Evolutionary conservation across 169 alveolate species (phyloP).

Genomic region (Plasmodium ovale): DNA sequence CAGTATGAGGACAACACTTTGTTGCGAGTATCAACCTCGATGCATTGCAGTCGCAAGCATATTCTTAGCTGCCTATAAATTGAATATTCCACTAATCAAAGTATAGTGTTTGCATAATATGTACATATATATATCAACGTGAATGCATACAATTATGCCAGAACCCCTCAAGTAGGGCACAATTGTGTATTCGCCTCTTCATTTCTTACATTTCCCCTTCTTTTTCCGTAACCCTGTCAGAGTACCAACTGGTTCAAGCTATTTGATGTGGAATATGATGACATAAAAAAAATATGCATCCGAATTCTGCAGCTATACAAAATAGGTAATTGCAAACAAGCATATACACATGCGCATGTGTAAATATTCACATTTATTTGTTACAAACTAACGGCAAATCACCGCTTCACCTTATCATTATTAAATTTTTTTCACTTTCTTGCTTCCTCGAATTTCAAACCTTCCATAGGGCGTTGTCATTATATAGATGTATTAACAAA

Average conservation of each 20-base stretch:
- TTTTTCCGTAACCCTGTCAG: constrained; percentile 6
- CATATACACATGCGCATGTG: not conserved
- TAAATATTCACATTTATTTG: not conserved
- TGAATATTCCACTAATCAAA: constrained; percentile 79
- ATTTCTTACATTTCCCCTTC: not conserved
- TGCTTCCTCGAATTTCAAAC: not conserved
- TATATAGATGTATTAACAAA: constrained; percentile 50
- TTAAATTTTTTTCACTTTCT: no score
- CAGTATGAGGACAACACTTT: constrained; percentile 85
- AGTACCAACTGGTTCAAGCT: constrained; percentile 82
- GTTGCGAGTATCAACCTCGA: constrained; percentile 85
- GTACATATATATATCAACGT: not conserved
- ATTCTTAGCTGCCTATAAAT: constrained; percentile 82
- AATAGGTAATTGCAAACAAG: constrained; percentile 28
- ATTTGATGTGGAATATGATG: constrained; percentile 84
- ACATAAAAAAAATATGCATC: constrained; percentile 80
- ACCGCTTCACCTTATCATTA: no score
- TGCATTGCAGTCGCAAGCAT: constrained; percentile 85
- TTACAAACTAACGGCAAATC: no score
- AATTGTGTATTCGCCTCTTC: no score
- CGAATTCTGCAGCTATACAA: constrained; percentile 80
- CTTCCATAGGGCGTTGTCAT: constrained; percentile 50
- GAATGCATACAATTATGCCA: not conserved
- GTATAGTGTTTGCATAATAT: constrained; percentile 36
- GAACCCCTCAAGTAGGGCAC: no score